Evolutionary conservation across 306 rosid genomes (phyloP).

Genomic region (Chamaecrista fasciculata): DNA sequence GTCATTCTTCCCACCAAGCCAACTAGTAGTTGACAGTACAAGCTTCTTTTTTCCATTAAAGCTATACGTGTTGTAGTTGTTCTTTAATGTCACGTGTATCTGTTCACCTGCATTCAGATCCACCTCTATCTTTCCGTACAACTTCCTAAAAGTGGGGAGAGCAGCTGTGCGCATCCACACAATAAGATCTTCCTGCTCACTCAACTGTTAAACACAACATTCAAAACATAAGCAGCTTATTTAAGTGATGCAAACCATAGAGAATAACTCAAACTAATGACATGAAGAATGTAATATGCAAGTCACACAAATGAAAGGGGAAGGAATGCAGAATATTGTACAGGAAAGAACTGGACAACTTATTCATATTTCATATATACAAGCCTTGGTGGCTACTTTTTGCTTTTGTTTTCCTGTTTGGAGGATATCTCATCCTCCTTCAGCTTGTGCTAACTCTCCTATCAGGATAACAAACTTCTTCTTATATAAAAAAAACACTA

Average conservation of each 20-base stretch:
- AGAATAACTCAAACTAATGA: neutral
- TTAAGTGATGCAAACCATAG: conserved; percentile 20
- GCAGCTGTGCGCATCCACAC: conserved; percentile 97
- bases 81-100: conserved; percentile 45
- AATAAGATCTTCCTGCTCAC: conserved; percentile 75
- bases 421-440: neutral
- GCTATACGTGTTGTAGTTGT: conserved; percentile 70
- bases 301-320: neutral
- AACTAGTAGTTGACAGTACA: conserved; percentile 72
- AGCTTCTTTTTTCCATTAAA: conserved; percentile 79
- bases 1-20: conserved; percentile 88
- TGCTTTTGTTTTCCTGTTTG: neutral
- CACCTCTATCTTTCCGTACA: conserved; percentile 72
- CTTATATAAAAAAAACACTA: too few species aligned
- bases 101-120: conserved; percentile 56
- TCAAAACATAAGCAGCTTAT: conserved; percentile 30
- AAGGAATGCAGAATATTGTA: neutral
- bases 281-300: conserved; percentile 2
- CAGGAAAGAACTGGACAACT: neutral
- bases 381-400: neutral
- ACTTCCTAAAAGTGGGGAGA: conserved; percentile 77
- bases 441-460: neutral
- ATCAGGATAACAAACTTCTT: neutral
- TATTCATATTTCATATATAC: neutral
- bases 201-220: conserved; percentile 58